Percentiles rank a stretch among this genome's conserved stretches.
phyloP scores from a whole-genome alignment of 2,329 filamentous ascomycete species.

The Coniochaeta sp. region DNA sequence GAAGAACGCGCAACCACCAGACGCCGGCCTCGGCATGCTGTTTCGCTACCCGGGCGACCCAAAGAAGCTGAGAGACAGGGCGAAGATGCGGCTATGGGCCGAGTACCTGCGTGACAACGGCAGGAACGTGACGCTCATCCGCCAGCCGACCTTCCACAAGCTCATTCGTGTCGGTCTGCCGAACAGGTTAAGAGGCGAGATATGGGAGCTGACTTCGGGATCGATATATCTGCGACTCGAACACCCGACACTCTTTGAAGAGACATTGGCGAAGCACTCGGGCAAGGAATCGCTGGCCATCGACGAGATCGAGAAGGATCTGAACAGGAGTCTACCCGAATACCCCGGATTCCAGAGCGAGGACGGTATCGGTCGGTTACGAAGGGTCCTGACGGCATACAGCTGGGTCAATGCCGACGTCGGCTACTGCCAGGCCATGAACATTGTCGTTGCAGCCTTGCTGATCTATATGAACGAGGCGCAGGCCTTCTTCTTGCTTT shows the following conservation, averaged over 20 bases:
- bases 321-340: constrained; percentile 92
- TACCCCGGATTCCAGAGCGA: constrained; percentile 97
- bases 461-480: constrained; percentile 97
- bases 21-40: constrained; percentile 85
- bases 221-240: constrained; percentile 84
- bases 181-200: constrained; percentile 85
- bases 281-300: constrained; percentile 90
- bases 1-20: constrained; percentile 63
- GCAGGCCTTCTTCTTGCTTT: constrained; percentile 92
- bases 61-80: constrained; percentile 85
- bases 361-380: constrained; percentile 83
- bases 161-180: constrained; percentile 91
- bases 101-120: constrained; percentile 96
- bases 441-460: constrained; percentile 95
- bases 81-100: constrained; percentile 96
- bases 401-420: constrained; percentile 96
- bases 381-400: constrained; percentile 90
- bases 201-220: constrained; percentile 92
- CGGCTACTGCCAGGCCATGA: constrained; percentile 99
- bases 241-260: constrained; percentile 73
- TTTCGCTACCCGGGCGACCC: constrained; percentile 95
- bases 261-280: constrained; percentile 76
- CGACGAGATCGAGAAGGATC: constrained; percentile 97
- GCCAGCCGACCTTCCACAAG: constrained; percentile 96
- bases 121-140: constrained; percentile 82